Evolutionary conservation across 2,329 filamentous ascomycete genomes (phyloP).

Genomic region (Sporothrix inflata): DNA sequence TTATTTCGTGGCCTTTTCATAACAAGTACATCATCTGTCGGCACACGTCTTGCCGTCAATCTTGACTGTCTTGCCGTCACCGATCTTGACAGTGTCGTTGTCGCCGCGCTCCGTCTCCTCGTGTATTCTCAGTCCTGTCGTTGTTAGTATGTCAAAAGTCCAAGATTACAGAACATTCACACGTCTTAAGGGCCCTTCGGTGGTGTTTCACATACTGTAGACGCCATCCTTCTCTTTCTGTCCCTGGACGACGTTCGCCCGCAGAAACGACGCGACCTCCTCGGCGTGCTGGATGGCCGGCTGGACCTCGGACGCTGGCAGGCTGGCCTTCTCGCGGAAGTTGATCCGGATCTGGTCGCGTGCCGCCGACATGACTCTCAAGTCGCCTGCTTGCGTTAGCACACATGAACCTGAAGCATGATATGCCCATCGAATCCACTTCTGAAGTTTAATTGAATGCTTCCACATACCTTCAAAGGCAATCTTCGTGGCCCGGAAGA

Average conservation of each 20-base stretch:
- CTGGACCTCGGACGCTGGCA: conserved; percentile 62
- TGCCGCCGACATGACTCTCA: conserved; percentile 68
- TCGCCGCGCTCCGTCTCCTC: conserved; percentile 88
- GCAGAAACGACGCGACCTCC: conserved; percentile 78
- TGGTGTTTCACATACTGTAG: conserved; percentile 59
- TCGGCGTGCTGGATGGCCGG: conserved; percentile 76
- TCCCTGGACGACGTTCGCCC: conserved; percentile 88
- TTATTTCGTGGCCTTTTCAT: background rate
- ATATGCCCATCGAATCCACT: background rate
- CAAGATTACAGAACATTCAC: too few relatives aligned
- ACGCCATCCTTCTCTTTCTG: conserved; percentile 51
- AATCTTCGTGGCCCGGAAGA: conserved; percentile 78
- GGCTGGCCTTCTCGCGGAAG: conserved; percentile 69
- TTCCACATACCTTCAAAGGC: conserved; percentile 74
- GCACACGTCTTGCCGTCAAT: conserved; percentile 42
- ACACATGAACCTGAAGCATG: background rate
- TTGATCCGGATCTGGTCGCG: conserved; percentile 70
- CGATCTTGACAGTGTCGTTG: conserved; percentile 84
- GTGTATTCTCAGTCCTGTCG: conserved; percentile 80
- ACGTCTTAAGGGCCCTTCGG: rapidly evolving
- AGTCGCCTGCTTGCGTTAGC: conserved; percentile 30
- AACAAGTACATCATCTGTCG: conserved; percentile 32
- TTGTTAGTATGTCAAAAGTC: background rate
- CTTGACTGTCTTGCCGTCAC: conserved; percentile 43
- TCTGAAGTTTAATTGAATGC: background rate